These are phyloP conservation scores for Neonectria hederae DNA, from an alignment of 2,329 filamentous ascomycete genomes.

Conservation along the genomic window DNA sequence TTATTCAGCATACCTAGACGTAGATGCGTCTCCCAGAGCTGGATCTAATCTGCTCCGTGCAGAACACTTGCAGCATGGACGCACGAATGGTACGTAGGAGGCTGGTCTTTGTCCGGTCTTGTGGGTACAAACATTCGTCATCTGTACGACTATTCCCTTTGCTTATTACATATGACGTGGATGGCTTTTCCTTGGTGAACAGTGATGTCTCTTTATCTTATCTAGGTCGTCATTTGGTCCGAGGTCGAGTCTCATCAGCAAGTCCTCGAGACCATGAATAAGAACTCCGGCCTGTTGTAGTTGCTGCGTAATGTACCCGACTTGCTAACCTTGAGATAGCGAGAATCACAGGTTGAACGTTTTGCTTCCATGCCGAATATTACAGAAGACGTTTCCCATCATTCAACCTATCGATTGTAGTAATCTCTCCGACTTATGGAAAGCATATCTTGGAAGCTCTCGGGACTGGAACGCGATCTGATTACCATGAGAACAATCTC, in stretches of 20 bases:
- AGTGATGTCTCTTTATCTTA: neutral
- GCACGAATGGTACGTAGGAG: neutral
- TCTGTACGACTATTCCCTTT: neutral
- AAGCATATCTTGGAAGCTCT: neutral
- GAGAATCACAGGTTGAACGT: neutral
- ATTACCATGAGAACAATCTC: neutral
- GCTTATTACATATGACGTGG: neutral
- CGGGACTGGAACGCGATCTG: neutral
- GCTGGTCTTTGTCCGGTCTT: neutral
- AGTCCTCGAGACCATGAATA: neutral
- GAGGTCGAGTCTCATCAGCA: neutral
- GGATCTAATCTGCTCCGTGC: neutral
- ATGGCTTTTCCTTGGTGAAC: neutral
- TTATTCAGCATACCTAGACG: neutral
- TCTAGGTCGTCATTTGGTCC: neutral
- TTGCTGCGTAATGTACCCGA: neutral
- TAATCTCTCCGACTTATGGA: neutral
- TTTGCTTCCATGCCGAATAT: neutral
- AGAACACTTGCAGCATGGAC: neutral
- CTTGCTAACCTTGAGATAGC: no score
- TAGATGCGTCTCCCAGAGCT: neutral
- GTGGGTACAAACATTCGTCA: neutral
- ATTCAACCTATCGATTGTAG: neutral
- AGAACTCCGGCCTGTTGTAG: no score
- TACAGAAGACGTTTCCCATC: neutral